Percentiles rank a stretch among this genome's conserved stretches.
Conservation (phyloP, 805 yeast genomes). For the Yamadazyma tumulicola region DNA sequence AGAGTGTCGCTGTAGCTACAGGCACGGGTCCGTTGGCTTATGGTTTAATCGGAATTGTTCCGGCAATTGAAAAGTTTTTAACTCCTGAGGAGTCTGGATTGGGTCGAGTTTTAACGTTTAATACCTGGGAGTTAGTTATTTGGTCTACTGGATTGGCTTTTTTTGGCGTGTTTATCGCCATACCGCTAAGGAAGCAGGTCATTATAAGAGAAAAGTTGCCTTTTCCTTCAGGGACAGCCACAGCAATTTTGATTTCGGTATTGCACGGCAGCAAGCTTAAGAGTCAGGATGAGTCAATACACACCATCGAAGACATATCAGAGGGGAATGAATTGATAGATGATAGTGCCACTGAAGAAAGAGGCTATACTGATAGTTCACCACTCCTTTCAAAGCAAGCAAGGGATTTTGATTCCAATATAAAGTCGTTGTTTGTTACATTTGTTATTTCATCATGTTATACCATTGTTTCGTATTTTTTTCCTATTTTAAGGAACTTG, state of each 20-base stretch:
- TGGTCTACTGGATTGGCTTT: constrained; percentile 90
- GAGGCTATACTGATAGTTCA: neutral
- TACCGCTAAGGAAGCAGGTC: constrained; percentile 82
- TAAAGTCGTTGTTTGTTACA: constrained; percentile 55
- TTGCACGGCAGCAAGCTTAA: constrained; percentile 66
- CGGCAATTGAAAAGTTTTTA: constrained; percentile 89
- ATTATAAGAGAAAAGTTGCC: constrained; percentile 83
- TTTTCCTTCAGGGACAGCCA: constrained; percentile 94
- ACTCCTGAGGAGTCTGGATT: constrained; percentile 75
- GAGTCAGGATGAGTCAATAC: constrained; percentile 21
- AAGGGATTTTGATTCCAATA: constrained; percentile 48
- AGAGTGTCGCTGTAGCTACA: constrained; percentile 91
- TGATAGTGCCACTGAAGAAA: neutral
- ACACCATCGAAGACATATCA: constrained; percentile 1
- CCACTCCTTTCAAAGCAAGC: neutral
- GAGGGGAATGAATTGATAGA: neutral
- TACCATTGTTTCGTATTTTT: constrained; percentile 66
- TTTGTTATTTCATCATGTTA: constrained; percentile 68
- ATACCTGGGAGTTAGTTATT: constrained; percentile 53
- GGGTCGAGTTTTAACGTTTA: constrained; percentile 31
- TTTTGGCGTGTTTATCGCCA: constrained; percentile 94
- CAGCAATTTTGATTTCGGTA: constrained; percentile 88
- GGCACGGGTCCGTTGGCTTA: constrained; percentile 97
- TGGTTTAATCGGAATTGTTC: constrained; percentile 92
- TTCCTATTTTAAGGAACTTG: constrained; percentile 63